These are phyloP conservation scores for Mycena haematopus DNA, from an alignment of 768 basidiomycete genomes.

Conservation along the genomic window DNA sequence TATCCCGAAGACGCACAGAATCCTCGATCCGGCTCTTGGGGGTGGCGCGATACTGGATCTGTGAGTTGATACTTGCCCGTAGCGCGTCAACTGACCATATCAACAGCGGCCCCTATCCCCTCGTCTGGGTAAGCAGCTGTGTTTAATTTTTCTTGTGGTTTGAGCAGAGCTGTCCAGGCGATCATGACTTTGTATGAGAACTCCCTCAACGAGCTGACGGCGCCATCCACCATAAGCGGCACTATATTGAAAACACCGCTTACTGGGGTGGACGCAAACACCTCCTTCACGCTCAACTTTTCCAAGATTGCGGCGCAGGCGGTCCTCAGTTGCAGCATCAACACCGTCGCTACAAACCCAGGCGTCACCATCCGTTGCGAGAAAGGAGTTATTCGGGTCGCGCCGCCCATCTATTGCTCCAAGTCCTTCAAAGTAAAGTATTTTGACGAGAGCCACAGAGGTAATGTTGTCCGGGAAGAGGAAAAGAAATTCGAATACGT, in stretches of 20 bases:
- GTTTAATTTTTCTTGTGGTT: not conserved
- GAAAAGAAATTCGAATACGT: constrained; percentile 61
- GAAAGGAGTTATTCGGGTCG: constrained; percentile 69
- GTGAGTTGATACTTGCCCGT: constrained; percentile 47
- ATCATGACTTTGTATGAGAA: constrained; percentile 82
- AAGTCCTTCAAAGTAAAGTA: constrained; percentile 71
- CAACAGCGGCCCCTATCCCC: constrained; percentile 77
- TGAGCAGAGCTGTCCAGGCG: constrained; percentile 49
- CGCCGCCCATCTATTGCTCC: constrained; percentile 71
- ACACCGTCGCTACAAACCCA: constrained; percentile 45
- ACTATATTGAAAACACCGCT: constrained; percentile 79
- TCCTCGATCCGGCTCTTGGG: constrained; percentile 79
- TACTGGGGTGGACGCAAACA: constrained; percentile 81
- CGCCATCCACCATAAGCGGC: constrained; percentile 66
- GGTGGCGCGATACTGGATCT: constrained; percentile 87
- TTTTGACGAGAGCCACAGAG: constrained; percentile 43
- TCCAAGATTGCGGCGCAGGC: constrained; percentile 73
- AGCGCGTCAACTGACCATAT: not conserved
- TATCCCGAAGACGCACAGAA: constrained; percentile 71
- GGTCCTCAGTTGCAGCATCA: constrained; percentile 73
- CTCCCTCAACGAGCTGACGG: constrained; percentile 66
- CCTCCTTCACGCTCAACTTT: constrained; percentile 78
- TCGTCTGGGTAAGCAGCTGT: constrained; percentile 67
- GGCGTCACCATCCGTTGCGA: constrained; percentile 78
- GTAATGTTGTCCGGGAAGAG: constrained; percentile 61